phyloP scores from a whole-genome alignment of 2,329 filamentous ascomycete genomes.

The Thermochaetoides dissita region DNA sequence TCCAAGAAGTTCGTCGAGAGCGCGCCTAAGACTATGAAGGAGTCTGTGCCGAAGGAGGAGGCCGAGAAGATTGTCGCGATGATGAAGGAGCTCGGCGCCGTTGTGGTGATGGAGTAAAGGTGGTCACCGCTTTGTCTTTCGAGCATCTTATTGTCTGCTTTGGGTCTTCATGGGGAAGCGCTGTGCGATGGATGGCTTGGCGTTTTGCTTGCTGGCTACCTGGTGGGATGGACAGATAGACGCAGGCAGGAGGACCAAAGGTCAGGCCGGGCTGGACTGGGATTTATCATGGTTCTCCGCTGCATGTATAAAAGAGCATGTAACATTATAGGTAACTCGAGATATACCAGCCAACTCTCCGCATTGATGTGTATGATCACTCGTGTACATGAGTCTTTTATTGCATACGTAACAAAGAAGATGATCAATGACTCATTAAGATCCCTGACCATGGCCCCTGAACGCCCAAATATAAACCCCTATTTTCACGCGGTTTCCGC shows the following conservation, averaged over 20 bases:
- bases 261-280: constrained; percentile 3
- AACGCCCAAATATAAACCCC: not conserved
- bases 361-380: no score
- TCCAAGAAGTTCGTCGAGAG: constrained; percentile 99
- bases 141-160: no score
- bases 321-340: constrained; percentile 14
- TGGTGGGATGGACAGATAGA: constrained; percentile 2
- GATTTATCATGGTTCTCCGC: constrained; percentile 9
- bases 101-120: constrained; percentile 73
- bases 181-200: no score
- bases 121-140: not conserved
- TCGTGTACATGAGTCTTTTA: no score
- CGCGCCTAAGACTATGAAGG: constrained; percentile 97
- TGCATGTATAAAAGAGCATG: constrained; percentile 16
- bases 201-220: constrained; percentile 1
- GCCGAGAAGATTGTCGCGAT: constrained; percentile 93
- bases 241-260: constrained; percentile 2
- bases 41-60: constrained; percentile 96
- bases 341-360: constrained; percentile 7
- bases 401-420: no score
- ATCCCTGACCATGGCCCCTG: not conserved
- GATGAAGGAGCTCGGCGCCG: constrained; percentile 84
- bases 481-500: not conserved
- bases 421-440: no score
- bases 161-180: no score